Evolutionary conservation across 345 rosid genomes (phyloP).

Genomic region (Lenwebbia sp.): DNA sequence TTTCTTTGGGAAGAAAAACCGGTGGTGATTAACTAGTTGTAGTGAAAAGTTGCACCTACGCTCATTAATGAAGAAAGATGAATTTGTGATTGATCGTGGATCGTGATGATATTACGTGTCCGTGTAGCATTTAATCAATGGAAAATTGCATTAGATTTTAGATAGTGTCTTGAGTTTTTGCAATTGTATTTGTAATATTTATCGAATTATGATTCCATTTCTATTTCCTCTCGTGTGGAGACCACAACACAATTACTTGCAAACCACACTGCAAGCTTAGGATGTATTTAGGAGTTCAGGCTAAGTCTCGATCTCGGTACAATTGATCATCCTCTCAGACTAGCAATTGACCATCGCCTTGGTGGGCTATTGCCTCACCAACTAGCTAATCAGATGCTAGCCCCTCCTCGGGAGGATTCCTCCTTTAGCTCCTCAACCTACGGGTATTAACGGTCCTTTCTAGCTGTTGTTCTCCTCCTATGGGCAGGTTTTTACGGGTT

Average conservation of each 20-base stretch:
- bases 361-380: rapidly evolving
- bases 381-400: neutral
- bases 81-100: neutral
- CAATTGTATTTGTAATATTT: neutral
- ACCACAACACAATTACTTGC: neutral
- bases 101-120: neutral
- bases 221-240: neutral
- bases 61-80: neutral
- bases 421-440: neutral
- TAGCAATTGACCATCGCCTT: neutral
- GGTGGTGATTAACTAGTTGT: neutral
- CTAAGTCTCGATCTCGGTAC: rapidly evolving
- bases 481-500: neutral
- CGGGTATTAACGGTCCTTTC: neutral
- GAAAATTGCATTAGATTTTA: neutral
- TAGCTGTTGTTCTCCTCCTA: neutral
- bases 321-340: rapidly evolving
- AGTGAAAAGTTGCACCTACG: neutral
- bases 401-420: neutral
- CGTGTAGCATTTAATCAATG: neutral
- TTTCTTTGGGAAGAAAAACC: neutral
- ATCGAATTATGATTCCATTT: neutral
- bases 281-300: neutral
- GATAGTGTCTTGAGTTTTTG: neutral
- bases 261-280: neutral